Conservation (phyloP, 257 asterid genomes). For the Solanum gracilifrons region DNA sequence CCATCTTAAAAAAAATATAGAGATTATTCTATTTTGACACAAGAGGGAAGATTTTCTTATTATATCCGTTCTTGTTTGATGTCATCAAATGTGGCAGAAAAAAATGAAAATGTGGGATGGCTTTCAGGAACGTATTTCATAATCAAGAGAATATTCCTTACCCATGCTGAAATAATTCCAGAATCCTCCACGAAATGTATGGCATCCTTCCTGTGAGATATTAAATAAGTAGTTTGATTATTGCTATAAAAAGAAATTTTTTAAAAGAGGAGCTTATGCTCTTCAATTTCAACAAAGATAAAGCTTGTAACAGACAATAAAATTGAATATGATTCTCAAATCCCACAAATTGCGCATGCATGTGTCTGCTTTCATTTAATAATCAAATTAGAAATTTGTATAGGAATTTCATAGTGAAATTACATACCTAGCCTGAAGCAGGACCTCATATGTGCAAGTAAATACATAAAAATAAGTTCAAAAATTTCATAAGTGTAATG, state of each 20-base stretch:
- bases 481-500: not conserved
- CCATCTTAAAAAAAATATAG: not conserved
- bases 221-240: not conserved
- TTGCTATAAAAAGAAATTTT: not conserved
- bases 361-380: not conserved
- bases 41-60: not conserved
- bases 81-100: not conserved
- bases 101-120: not conserved
- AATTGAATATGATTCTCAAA: not conserved
- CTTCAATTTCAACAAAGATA: not conserved
- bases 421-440: not conserved
- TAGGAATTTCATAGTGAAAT: not conserved
- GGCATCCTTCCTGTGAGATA: constrained; percentile 30
- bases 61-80: not conserved
- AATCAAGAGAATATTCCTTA: constrained; percentile 4
- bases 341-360: not conserved
- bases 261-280: not conserved
- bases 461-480: not conserved
- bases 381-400: not conserved
- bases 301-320: not conserved
- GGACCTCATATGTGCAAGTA: not conserved
- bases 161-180: constrained; percentile 60
- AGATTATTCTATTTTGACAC: not conserved
- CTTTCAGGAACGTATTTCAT: not conserved
- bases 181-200: constrained; percentile 44